Base-by-base conservation (phyloP, 116 monocot genomes). In the Trichopus zeylanicus region DNA sequence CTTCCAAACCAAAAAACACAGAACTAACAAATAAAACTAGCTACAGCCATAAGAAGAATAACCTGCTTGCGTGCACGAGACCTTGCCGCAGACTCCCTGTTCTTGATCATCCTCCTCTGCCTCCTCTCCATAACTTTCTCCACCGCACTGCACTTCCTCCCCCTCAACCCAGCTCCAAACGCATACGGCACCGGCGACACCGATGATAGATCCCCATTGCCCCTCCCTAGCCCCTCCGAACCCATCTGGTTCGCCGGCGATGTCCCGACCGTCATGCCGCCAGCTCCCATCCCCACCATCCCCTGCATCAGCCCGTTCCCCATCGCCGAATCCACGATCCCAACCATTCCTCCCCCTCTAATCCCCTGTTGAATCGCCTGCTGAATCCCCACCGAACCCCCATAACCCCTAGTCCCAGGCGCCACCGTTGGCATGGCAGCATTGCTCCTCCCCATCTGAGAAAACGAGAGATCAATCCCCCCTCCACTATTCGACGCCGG, bases 91-190 rank as follows among this genome's bases (percentile, higher is more conserved):
- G 81, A 81, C 66, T 86, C 86, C 58, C 86, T 78, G 62, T 86
- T 86, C 65, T 86, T 86, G 26, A 86, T 86, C 86, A 86, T 86
- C 69, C 86, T 74, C 59, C 78, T 81, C 66, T 86, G 86, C 46
- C 86, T 71, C 68, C 86, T 78, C 64, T 86, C 86, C 48, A 82
- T 65, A 26, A 87, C 82, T 55, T 85, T 91, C 71, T 85, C 85
- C 57, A 86, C 76, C 1, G 46, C 59, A 29, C 69, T 67, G 27
- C 61, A 8, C 65, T 69, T 86, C 72, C 69, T 80, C 51, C 76
- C 62, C 55, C 75, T 63, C 21, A 65, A 8, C 30, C 61, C 71
- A 21, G 72, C 72, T 18, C 60, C 65, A 26, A 89, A 58, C 22
- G 25, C 35, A 53, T 67, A 81, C 3, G 78, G 65, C n/a, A 68